Evolutionary conservation across 768 basidiomycete genomes (phyloP), one percentile per base, ranked within the genome.

Genomic region (Wakefieldia striispora): DNA sequence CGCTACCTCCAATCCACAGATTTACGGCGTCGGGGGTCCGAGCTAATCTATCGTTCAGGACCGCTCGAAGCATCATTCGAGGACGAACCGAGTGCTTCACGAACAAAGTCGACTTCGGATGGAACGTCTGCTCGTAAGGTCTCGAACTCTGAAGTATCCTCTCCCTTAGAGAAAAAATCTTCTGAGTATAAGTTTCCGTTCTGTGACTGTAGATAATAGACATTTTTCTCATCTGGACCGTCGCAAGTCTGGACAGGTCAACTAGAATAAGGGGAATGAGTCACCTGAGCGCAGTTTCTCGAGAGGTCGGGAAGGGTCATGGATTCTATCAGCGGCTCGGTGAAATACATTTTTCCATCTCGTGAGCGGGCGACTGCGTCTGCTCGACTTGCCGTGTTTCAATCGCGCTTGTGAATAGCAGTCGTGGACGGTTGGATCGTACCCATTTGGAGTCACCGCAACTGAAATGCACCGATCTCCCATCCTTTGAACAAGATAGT

Each of bases 391-490:
- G 38, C 21, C 40, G 20, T 33, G 24, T 44, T 55, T 55, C 50
- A 50, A 58, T 47, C 55, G 60, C 43, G 39, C 31, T 31, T 49
- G 51, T 34, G 20, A 33, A 23, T 40, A 33, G 29, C 8, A 31
- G 36, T 47, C 39, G 23, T 11, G 40, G 46, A 37, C 16, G 38
- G 23, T 50, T 14, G 17, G 7, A 19, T 34, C 77, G 55, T 54
- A 91, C 92, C 91, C 92, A 53, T 91, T 81, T 0, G 91, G 89
- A 6, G 92, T 94, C 36, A 87, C 75, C 2, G 91, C 88, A 26
- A 95, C 81, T 7, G 87, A 86, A 34, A 94, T 76, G 27, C 55
- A 45, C 23, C 65, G 66, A 4, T 78, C 67, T 3, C 76, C 81
- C 77, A 89, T 82, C 43, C 63, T 64, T n/a, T 72, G 56, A 12